Evolutionary conservation across 768 basidiomycete genomes (phyloP), one percentile per base, ranked within the genome.

Genomic region (Pleurotus platypus): DNA sequence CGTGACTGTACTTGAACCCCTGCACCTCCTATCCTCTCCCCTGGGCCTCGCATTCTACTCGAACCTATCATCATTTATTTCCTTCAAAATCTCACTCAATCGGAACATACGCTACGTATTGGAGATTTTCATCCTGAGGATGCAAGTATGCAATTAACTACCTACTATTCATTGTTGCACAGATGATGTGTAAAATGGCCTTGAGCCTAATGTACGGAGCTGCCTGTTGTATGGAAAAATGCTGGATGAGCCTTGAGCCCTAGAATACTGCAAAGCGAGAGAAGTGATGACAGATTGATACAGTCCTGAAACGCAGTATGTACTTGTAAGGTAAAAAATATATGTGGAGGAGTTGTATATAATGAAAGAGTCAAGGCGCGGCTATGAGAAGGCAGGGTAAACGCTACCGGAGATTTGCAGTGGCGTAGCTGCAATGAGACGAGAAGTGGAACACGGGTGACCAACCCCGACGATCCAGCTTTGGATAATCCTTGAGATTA

Each of bases 161-260:
- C 51, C 39, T 22, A 39, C 51, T 18, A 42, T 22, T 16, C 15
- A 51, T 51, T 35, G 51, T 43, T 54, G 51, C 51, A 54, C 42
- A 45, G 42, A 45, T 45, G 42, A 45, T 13, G 42, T 37, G 51
- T 40, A 42, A 20, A 26, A n/a, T 8, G 51, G 51, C 51, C 51
- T 54, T 54, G 24, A 54, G 51, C 51, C 51, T 38, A 37, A 35
- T 12, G 38, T 22, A 38, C 42, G 39, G 42, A 16, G 42, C 51
- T 54, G 40, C 50, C 35, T 37, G 40, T 18, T 39, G 22, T 16
- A 37, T 13, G 30, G 15, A 42, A 26, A 54, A 42, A 54, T 54
- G 51, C 51, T 20, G 27, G 51, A 24, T 54, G 51, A 39, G 51
- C 51, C 51, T 39, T 54, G 15, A 54, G 51, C 51, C 51, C 51